Base-by-base conservation (phyloP, 352 stramenopile genomes). In the Achlya hypogyna region DNA sequence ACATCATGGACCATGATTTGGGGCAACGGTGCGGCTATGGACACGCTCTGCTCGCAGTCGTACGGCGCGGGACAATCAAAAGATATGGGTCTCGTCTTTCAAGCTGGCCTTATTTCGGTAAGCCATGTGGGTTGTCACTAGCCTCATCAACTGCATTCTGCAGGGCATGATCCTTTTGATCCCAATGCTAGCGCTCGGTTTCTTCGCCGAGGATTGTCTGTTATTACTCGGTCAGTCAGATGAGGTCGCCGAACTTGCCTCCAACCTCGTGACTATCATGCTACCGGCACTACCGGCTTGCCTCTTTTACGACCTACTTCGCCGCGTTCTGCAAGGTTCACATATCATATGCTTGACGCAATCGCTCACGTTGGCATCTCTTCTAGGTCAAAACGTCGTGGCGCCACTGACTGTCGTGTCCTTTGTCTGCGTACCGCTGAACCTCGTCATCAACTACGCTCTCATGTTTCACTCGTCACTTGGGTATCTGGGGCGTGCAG, bases 11-110 rank as follows among this genome's bases (percentile, higher is more conserved):
- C 38, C 18, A 27, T 62, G 14, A 38, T 60, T 18, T 42, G 43
- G n/a, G 81, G 79, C 3, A 65, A 84, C 18, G 75, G 73, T 14
- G 84, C 77, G 14, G 81, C 79, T 22, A 77, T 87, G 51, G 77
- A 87, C 71, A 89, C 79, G 20, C 73, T 88, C 69, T 85, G 76
- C 52, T 82, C 78, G 34, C 78, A 89, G 69, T 78, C 79, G 1
- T 88, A 82, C 59, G 82, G 82, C n/a, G 82, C 69, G 62, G 82
- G 79, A 53, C 72, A 74, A 28, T 72, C 80, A 63, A 63, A 70
- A 18, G 78, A 88, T 56, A 73, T 90, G 56, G 87, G 82, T 74
- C 71, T 85, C 56, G 82, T 86, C 58, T 79, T 72, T 14, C 79
- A 90, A 67, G 79, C 79, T 8, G 78, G 74, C 6, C 56, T 74